These are phyloP conservation scores for Areca catechu DNA, from an alignment of 176 grass and related monocot genomes.

Conservation along the genomic window DNA sequence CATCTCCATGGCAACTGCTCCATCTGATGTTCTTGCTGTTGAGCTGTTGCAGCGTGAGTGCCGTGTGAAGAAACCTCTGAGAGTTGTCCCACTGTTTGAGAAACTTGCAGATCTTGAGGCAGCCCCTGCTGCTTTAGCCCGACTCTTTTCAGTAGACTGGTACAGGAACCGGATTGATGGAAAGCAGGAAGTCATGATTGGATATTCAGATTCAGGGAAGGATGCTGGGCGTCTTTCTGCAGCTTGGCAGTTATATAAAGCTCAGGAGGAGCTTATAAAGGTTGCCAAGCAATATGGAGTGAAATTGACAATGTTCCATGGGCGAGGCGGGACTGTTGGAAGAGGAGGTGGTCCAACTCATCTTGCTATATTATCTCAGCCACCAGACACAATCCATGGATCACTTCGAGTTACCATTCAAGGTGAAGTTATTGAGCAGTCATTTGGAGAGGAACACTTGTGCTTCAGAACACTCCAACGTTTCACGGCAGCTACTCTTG, in stretches of 20 bases:
- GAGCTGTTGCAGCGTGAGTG: conserved; percentile 89
- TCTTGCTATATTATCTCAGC: conserved; percentile 92
- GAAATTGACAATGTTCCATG: conserved; percentile 97
- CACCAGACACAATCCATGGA: conserved; percentile 86
- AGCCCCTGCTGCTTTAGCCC: conserved; percentile 65
- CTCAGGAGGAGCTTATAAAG: conserved; percentile 79
- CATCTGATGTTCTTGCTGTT: conserved; percentile 94
- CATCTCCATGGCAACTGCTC: conserved; percentile 87
- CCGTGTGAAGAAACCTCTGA: conserved; percentile 66
- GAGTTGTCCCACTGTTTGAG: conserved; percentile 89
- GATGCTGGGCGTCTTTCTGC: conserved; percentile 90
- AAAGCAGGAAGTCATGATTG: conserved; percentile 97
- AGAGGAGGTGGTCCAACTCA: conserved; percentile 93
- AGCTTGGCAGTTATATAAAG: conserved; percentile 87
- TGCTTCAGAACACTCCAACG: conserved; percentile 92
- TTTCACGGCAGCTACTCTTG: conserved; percentile 91
- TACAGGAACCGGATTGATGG: conserved; percentile 80
- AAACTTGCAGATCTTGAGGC: conserved; percentile 79
- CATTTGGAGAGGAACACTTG: conserved; percentile 93
- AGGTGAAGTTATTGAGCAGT: conserved; percentile 96
- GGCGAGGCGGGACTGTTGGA: conserved; percentile 86
- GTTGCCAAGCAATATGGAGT: conserved; percentile 67
- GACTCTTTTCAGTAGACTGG: conserved; percentile 78
- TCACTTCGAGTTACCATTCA: conserved; percentile 88
- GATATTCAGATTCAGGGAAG: conserved; percentile 94